Evolutionary conservation across 148 eudicot genomes (phyloP).

Genomic region (Amaranthus hypochondriacus): DNA sequence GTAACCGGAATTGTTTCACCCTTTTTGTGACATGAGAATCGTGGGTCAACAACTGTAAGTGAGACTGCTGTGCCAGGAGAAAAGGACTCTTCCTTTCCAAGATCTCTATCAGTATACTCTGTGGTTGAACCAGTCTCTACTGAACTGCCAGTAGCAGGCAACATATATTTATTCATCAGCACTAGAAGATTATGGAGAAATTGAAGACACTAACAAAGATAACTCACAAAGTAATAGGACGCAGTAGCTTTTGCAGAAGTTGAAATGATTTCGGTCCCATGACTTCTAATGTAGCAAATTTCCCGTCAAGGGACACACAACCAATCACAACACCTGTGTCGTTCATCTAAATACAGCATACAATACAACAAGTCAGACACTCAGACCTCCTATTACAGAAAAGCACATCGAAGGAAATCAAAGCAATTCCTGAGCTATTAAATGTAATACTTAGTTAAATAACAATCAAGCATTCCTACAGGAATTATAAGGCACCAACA

Average conservation of each 20-base stretch:
- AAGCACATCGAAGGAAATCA: too few species aligned
- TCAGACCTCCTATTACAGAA: background rate
- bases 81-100: conserved; percentile 40
- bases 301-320: conserved; percentile 66
- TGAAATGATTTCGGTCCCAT: conserved; percentile 62
- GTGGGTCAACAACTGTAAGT: conserved; percentile 69
- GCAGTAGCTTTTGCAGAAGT: conserved; percentile 60
- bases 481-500: background rate
- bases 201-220: background rate
- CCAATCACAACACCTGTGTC: conserved; percentile 38
- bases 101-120: conserved; percentile 27
- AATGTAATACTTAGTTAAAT: background rate
- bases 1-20: conserved; percentile 23
- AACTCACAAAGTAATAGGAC: conserved; percentile 53
- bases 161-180: background rate
- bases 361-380: background rate
- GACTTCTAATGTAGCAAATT: conserved; percentile 73
- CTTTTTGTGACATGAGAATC: conserved; percentile 30
- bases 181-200: background rate
- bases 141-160: conserved; percentile 28
- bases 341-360: conserved; percentile 38
- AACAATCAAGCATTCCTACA: background rate
- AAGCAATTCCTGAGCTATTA: background rate
- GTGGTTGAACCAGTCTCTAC: conserved; percentile 33
- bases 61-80: conserved; percentile 38